Evolutionary conservation across 495 filamentous ascomycete species (phyloP).

Genomic region (Collariella sp.): DNA sequence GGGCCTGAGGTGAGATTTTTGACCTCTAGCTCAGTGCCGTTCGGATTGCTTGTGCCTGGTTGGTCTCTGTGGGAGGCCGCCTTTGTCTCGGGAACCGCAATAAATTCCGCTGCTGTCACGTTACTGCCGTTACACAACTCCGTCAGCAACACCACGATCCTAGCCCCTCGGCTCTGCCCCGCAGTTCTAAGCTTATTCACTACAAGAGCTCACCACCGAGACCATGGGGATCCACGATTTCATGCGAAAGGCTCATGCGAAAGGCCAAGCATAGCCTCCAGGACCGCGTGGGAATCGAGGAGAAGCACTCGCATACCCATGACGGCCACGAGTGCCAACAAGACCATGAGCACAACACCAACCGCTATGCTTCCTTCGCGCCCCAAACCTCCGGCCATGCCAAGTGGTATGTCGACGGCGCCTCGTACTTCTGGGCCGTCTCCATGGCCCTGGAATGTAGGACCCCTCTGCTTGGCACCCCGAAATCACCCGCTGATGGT

Average conservation of each 20-base stretch:
- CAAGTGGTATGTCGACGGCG: slow-evolving; percentile 94
- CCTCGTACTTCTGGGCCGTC: slow-evolving; percentile 86
- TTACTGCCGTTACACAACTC: background rate
- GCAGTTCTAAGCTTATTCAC: background rate
- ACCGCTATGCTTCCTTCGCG: slow-evolving; percentile 78
- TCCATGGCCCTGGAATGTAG: slow-evolving; percentile 66
- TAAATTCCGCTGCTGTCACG: background rate
- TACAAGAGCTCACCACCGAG: background rate
- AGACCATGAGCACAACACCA: slow-evolving; percentile 36
- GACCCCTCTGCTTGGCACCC: background rate
- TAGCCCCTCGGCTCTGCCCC: background rate
- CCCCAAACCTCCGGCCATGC: slow-evolving; percentile 80
- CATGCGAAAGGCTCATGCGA: slow-evolving; percentile 11
- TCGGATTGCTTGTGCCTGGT: too few relatives aligned
- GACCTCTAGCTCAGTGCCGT: too few relatives aligned
- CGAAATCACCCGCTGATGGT: slow-evolving; percentile 15
- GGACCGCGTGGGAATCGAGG: slow-evolving; percentile 26
- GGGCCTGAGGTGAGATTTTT: too few relatives aligned
- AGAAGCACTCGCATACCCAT: slow-evolving; percentile 36
- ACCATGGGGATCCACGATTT: slow-evolving; percentile 15
- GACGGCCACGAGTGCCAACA: slow-evolving; percentile 24
- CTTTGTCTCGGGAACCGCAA: background rate
- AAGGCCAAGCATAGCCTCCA: slow-evolving; percentile 19
- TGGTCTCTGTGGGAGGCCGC: background rate
- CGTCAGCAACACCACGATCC: background rate